These are phyloP conservation scores for Cryptosporidium ubiquitum DNA, from an alignment of 169 alveolate species.

Conservation along the genomic window DNA sequence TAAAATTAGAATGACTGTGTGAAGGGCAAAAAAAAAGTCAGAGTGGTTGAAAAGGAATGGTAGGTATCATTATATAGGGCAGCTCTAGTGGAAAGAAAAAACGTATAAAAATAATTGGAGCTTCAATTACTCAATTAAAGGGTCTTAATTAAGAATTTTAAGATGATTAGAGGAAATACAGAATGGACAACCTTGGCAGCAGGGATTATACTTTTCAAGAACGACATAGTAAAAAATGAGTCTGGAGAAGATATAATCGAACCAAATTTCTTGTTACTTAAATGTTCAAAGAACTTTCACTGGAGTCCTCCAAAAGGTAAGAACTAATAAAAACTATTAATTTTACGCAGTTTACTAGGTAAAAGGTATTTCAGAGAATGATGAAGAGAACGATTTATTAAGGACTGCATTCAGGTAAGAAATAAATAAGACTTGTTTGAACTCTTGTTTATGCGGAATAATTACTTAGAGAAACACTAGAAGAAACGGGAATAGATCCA, in stretches of 20 bases:
- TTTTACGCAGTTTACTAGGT: not conserved
- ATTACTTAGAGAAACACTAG: constrained; percentile 48
- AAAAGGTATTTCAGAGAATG: constrained; percentile 34
- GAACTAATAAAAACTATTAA: not conserved
- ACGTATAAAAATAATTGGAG: not conserved
- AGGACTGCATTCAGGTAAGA: constrained; percentile 69
- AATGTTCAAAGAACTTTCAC: constrained; percentile 48
- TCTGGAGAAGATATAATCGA: not conserved
- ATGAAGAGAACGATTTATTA: constrained; percentile 24
- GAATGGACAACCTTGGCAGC: constrained; percentile 46
- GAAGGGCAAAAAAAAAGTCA: not conserved
- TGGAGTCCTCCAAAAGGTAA: constrained; percentile 74
- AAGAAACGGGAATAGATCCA: constrained; percentile 48
- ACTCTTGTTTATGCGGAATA: not conserved
- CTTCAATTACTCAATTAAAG: not conserved
- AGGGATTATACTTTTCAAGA: constrained; percentile 43
- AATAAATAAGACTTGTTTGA: not conserved
- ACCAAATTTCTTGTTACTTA: constrained; percentile 34
- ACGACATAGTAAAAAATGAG: not conserved
- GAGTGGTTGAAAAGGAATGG: not conserved
- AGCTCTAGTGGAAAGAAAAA: not conserved
- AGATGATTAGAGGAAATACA: not conserved
- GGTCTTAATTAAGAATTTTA: not conserved
- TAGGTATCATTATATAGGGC: no score
- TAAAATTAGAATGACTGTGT: not conserved